phyloP scores from a whole-genome alignment of 148 eudicot species.

The Heliamphora exappendiculata region DNA sequence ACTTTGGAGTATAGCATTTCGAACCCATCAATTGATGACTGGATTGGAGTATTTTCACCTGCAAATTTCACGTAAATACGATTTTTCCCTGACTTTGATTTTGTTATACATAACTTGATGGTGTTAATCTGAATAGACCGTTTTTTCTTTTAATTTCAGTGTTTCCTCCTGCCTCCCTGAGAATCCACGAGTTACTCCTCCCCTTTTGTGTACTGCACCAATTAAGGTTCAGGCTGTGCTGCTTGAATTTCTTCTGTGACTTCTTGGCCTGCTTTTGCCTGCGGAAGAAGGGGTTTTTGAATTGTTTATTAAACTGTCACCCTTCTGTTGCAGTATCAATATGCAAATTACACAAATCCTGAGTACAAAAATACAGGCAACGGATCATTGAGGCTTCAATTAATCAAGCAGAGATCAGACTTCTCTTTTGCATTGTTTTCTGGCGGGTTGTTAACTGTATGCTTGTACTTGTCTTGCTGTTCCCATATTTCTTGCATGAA shows the following conservation, averaged over 20 bases:
- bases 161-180: conserved; percentile 54
- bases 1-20: conserved; percentile 44
- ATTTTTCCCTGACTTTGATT: not conserved
- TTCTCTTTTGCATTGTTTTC: conserved; percentile 80
- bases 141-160: conserved; percentile 28
- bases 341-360: conserved; percentile 57
- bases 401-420: conserved; percentile 86
- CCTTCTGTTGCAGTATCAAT: conserved; percentile 58
- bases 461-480: conserved; percentile 10
- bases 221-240: conserved; percentile 47
- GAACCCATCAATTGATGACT: conserved; percentile 58
- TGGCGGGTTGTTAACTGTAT: conserved; percentile 63
- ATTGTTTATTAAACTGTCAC: not conserved
- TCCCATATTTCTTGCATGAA: not conserved
- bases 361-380: conserved; percentile 48
- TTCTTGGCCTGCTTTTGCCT: not conserved
- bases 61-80: conserved; percentile 58
- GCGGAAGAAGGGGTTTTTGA: not conserved
- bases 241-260: not conserved
- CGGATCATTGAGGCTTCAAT: conserved; percentile 58
- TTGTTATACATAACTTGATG: not conserved
- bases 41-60: conserved; percentile 93
- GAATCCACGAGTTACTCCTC: conserved; percentile 42
- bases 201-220: conserved; percentile 73
- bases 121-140: not conserved